phyloP scores from a whole-genome alignment of 2,329 filamentous ascomycete genomes.

The Pestalotiopsis sp. region DNA sequence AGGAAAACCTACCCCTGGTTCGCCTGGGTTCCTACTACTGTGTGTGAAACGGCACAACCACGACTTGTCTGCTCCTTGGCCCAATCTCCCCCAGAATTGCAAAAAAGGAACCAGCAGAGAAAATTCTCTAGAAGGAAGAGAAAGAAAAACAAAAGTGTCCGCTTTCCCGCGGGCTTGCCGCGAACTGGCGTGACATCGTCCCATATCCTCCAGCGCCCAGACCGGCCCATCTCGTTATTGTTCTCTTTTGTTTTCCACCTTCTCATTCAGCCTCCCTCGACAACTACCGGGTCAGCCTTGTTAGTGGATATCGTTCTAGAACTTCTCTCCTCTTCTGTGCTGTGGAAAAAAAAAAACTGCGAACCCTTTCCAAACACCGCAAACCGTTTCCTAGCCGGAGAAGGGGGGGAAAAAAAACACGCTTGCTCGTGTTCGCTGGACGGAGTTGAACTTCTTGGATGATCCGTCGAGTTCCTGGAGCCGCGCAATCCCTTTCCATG shows the following conservation, averaged over 20 bases:
- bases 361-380: no score
- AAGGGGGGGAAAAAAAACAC: no score
- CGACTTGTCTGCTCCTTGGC: neutral
- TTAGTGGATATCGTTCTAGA: neutral
- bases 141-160: no score
- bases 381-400: no score
- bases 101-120: no score
- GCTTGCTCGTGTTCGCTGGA: no score
- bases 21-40: neutral
- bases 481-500: neutral
- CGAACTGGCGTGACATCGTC: slow-evolving; percentile 2
- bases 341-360: neutral
- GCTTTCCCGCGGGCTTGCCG: neutral
- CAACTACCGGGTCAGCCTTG: slow-evolving; percentile 6
- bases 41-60: neutral
- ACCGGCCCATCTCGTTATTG: neutral
- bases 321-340: no score
- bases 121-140: no score
- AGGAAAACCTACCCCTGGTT: neutral
- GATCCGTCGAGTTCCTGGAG: neutral
- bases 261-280: neutral
- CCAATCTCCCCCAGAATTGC: neutral
- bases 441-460: no score
- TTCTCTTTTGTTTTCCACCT: neutral
- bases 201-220: neutral